Evolutionary conservation across 179 eudicot genomes (phyloP).

Genomic region (Actinidia arguta): DNA sequence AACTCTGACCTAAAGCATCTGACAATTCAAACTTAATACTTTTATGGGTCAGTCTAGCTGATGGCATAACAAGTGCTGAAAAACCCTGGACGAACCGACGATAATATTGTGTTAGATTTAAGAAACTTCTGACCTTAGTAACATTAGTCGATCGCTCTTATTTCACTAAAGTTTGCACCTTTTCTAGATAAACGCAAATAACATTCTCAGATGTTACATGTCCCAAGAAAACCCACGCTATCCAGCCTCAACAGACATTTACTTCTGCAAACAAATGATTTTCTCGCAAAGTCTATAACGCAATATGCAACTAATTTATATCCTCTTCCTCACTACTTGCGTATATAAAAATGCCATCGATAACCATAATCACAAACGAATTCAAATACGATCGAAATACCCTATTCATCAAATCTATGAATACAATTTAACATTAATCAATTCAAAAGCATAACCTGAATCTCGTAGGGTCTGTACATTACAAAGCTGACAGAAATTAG

Average conservation of each 20-base stretch:
- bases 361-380: too few relatives aligned
- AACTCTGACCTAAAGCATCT: not conserved
- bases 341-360: too few relatives aligned
- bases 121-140: not conserved
- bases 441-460: not conserved
- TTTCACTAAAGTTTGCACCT: not conserved
- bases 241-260: not conserved
- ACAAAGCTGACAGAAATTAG: not conserved
- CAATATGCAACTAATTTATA: not conserved
- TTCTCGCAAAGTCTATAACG: not conserved
- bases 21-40: not conserved
- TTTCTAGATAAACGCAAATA: not conserved
- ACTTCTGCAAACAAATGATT: not conserved
- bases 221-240: not conserved
- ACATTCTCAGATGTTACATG: not conserved
- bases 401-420: not conserved
- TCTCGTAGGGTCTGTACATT: not conserved
- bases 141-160: not conserved
- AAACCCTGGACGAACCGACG: not conserved
- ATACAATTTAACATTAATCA: not conserved
- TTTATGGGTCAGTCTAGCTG: not conserved
- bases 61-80: not conserved
- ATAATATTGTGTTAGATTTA: not conserved
- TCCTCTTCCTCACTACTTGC: not conserved
- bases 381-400: too few relatives aligned